Evolutionary conservation across 495 filamentous ascomycete species (phyloP).

Genomic region (Hapsidospora chrysogenum): DNA sequence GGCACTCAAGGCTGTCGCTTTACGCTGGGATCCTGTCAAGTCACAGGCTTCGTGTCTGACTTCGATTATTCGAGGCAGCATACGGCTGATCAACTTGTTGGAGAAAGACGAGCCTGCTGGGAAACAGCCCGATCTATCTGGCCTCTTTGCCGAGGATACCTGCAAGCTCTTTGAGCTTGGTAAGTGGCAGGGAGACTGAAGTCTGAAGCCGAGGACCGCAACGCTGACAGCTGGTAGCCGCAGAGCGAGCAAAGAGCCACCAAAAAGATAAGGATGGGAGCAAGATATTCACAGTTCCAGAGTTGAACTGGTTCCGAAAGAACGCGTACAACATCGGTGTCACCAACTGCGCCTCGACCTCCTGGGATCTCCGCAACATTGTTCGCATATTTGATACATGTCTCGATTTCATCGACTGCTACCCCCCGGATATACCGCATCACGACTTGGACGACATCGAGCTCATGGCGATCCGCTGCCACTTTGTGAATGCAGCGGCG

Average conservation of each 20-base stretch:
- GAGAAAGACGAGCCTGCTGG: conserved; percentile 17
- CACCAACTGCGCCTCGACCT: conserved; percentile 25
- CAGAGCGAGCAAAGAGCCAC: conserved; percentile 26
- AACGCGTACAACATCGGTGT: conserved; percentile 63
- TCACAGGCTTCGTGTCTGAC: conserved; percentile 39
- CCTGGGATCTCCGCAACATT: conserved; percentile 33
- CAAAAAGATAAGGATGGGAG: conserved; percentile 12
- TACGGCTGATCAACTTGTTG: conserved; percentile 40
- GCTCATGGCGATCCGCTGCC: conserved; percentile 44
- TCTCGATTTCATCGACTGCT: conserved; percentile 41
- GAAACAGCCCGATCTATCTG: neutral
- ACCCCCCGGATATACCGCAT: conserved; percentile 30
- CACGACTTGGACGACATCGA: conserved; percentile 29
- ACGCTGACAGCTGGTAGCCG: conserved; percentile 19
- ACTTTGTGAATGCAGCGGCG: conserved; percentile 49
- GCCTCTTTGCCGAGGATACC: conserved; percentile 12
- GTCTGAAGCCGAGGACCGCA: too few relatives aligned
- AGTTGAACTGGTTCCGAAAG: conserved; percentile 69
- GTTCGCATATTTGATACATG: conserved; percentile 42
- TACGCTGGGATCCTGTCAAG: conserved; percentile 6
- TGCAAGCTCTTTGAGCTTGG: conserved; percentile 48
- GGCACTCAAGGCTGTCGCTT: conserved; percentile 40
- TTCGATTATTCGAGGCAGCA: conserved; percentile 46
- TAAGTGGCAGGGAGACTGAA: conserved; percentile 22
- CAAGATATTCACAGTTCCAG: conserved; percentile 34